These are phyloP conservation scores for Lepiota venenata DNA, from an alignment of 768 basidiomycete genomes.

Conservation along the genomic window DNA sequence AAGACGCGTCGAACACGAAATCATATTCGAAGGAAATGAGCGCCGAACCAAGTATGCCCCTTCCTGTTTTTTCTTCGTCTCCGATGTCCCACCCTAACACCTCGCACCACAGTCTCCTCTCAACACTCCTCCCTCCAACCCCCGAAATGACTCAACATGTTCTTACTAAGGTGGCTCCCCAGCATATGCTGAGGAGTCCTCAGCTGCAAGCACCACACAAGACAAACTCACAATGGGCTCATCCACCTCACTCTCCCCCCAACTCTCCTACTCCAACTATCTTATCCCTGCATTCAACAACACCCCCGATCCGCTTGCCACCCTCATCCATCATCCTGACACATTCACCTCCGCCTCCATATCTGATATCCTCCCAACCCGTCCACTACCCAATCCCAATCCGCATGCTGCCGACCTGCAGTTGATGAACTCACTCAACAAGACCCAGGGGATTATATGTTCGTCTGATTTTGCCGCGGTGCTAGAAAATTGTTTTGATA, in stretches of 20 bases:
- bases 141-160: constrained; percentile 66
- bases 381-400: constrained; percentile 21
- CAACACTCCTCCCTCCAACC: constrained; percentile 74
- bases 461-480: constrained; percentile 71
- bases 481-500: constrained; percentile 70
- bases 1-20: constrained; percentile 70
- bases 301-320: not conserved
- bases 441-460: constrained; percentile 61
- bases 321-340: too few relatives aligned
- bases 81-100: not conserved
- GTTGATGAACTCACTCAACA: constrained; percentile 62
- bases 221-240: constrained; percentile 1
- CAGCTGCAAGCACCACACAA: not conserved
- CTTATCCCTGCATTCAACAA: constrained; percentile 21
- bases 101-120: constrained; percentile 47
- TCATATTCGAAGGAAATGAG: constrained; percentile 55
- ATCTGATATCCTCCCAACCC: constrained; percentile 7
- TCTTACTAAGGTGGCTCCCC: constrained; percentile 60
- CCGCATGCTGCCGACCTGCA: constrained; percentile 37
- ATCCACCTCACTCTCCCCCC: constrained; percentile 24
- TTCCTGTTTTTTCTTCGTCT: constrained; percentile 19
- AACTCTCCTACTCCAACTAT: constrained; percentile 28
- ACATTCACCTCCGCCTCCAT: not conserved
- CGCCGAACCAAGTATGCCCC: constrained; percentile 46
- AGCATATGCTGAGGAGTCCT: not conserved